These are phyloP conservation scores for Alternaria triticina DNA, from an alignment of 2,329 filamentous ascomycete genomes.

Conservation along the genomic window DNA sequence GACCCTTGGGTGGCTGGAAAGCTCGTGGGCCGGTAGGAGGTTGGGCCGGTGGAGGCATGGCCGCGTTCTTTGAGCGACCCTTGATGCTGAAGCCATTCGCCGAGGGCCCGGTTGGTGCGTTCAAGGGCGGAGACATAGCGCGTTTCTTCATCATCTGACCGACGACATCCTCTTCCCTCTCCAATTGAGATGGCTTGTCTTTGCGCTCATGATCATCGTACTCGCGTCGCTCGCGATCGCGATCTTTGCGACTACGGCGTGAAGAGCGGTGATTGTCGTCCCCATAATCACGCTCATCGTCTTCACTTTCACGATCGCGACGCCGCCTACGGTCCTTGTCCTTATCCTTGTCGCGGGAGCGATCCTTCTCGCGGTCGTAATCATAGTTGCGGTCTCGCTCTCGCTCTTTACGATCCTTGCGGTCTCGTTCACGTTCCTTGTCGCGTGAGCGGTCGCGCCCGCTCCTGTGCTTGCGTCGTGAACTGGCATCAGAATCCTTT, in stretches of 20 bases:
- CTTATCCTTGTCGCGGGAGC: constrained; percentile 46
- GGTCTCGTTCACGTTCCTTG: constrained; percentile 41
- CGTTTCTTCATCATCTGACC: constrained; percentile 38
- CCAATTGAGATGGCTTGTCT: constrained; percentile 17
- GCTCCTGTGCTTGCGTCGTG: constrained; percentile 47
- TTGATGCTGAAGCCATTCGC: constrained; percentile 58
- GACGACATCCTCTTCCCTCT: constrained; percentile 30
- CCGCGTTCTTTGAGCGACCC: constrained; percentile 28
- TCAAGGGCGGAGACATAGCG: constrained; percentile 39
- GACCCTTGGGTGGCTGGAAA: constrained; percentile 46
- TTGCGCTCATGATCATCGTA: constrained; percentile 28
- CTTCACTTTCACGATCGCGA: constrained; percentile 54
- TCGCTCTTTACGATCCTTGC: constrained; percentile 56
- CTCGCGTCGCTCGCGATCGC: constrained; percentile 44
- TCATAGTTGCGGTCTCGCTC: constrained; percentile 60
- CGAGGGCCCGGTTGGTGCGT: constrained; percentile 45
- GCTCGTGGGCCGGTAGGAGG: constrained; percentile 47
- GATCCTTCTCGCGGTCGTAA: constrained; percentile 41
- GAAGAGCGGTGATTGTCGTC: constrained; percentile 51
- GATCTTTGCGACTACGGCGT: constrained; percentile 51
- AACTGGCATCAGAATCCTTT: constrained; percentile 35
- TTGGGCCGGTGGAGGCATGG: constrained; percentile 39
- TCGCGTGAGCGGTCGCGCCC: constrained; percentile 40
- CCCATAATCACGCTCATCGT: constrained; percentile 46
- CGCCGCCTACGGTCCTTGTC: constrained; percentile 56